phyloP scores from a whole-genome alignment of 495 filamentous ascomycete genomes.

The Aspergillus kassunensis region DNA sequence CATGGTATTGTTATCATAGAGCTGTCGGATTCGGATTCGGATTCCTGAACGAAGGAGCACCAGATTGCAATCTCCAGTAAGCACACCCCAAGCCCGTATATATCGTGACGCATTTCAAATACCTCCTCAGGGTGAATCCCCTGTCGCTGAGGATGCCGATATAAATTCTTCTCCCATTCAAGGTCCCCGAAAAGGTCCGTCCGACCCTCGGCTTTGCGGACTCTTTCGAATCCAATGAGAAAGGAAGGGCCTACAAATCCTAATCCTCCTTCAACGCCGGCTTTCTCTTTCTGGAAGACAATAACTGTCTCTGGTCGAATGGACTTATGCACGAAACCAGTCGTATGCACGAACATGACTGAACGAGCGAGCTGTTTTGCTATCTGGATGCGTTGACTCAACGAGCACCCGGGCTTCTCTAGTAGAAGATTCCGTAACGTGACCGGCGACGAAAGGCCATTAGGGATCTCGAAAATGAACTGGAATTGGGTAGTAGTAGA shows the following conservation, averaged over 20 bases:
- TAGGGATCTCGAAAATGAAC: not conserved
- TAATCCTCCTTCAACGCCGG: too few species aligned
- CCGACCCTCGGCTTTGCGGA: constrained; percentile 37
- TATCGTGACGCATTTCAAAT: constrained; percentile 61
- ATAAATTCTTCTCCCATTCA: constrained; percentile 47
- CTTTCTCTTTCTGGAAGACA: constrained; percentile 27
- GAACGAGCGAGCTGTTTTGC: constrained; percentile 2
- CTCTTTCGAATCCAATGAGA: constrained; percentile 49
- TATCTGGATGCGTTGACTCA: not conserved
- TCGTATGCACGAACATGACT: constrained; percentile 42
- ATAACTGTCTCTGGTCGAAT: constrained; percentile 53
- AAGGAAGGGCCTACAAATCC: constrained; percentile 30
- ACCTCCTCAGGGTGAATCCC: constrained; percentile 33
- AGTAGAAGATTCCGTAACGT: not conserved
- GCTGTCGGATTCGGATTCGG: too few species aligned
- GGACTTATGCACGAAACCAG: constrained; percentile 55
- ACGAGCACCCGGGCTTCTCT: not conserved
- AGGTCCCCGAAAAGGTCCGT: constrained; percentile 39
- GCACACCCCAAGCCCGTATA: constrained; percentile 60
- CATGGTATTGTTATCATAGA: too few species aligned
- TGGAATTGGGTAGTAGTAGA: not conserved
- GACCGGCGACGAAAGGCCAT: not conserved
- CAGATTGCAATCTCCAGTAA: constrained; percentile 61
- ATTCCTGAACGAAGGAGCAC: constrained; percentile 45
- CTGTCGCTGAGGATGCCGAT: constrained; percentile 53